A percentile compares a stretch with the other conserved stretches of the same genome.
Conservation (phyloP, 2,329 filamentous ascomycete genomes). For the Arthroderma sp. region DNA sequence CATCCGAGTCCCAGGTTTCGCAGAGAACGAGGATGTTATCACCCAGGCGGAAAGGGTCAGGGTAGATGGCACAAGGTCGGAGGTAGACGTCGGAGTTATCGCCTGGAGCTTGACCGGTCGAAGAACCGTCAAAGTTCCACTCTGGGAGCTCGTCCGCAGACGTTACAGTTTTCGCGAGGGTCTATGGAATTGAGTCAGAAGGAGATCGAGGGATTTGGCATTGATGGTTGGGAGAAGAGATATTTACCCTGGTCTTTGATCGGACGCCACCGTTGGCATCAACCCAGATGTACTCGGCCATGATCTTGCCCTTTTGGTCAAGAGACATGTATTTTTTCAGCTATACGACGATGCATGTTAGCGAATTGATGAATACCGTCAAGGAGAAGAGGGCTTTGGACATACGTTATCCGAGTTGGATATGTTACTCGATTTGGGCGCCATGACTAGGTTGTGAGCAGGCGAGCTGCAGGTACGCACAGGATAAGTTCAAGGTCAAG, state of each 20-base stretch:
- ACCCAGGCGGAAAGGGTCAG: conserved; percentile 76
- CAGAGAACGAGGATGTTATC: conserved; percentile 90
- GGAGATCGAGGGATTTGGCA: not conserved
- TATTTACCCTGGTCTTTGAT: conserved; percentile 88
- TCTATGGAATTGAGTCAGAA: conserved; percentile 32
- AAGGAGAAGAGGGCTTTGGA: conserved; percentile 10
- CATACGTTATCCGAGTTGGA: conserved; percentile 30
- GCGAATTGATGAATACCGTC: conserved; percentile 9
- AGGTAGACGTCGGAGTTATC: conserved; percentile 98
- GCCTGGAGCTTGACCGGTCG: conserved; percentile 79
- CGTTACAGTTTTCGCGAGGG: conserved; percentile 45
- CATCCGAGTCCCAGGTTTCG: conserved; percentile 90
- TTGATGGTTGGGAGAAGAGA: conserved; percentile 2
- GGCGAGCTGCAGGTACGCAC: not conserved
- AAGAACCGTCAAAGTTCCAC: conserved; percentile 81
- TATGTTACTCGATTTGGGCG: conserved; percentile 16
- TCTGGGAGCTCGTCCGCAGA: conserved; percentile 55
- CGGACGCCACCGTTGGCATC: conserved; percentile 70
- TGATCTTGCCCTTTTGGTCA: conserved; percentile 75
- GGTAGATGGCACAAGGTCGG: conserved; percentile 74
- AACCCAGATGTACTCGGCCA: conserved; percentile 97
- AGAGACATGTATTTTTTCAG: conserved; percentile 85
- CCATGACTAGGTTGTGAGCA: conserved; percentile 10
- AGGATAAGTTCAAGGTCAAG: conserved; percentile 1
- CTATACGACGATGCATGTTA: conserved; percentile 34